phyloP scores from a whole-genome alignment of 441 rosid species.

The Adansonia rubrostipa region DNA sequence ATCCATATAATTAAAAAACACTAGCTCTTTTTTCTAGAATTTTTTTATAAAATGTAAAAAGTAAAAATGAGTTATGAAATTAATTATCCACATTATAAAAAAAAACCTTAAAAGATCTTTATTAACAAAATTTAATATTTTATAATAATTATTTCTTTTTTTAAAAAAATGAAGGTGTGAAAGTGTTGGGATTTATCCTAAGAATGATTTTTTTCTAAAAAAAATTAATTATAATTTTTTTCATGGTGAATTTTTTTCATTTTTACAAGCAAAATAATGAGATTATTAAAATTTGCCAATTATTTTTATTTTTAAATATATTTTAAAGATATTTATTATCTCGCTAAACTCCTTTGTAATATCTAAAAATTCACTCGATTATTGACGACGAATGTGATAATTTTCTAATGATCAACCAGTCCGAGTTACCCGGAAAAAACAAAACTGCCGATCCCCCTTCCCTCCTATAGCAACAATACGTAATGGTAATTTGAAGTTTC shows the following conservation, averaged over 20 bases:
- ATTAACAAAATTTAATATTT: neutral
- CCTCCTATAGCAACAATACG: constrained; percentile 31
- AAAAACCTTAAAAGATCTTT: neutral
- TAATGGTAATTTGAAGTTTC: constrained; percentile 59
- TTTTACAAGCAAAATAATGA: too few species aligned
- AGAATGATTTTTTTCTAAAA: neutral
- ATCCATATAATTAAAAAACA: neutral
- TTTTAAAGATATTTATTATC: too few species aligned
- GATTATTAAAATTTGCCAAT: too few species aligned
- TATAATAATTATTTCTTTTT: neutral
- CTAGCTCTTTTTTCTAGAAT: neutral
- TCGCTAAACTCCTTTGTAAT: too few species aligned
- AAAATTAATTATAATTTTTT: too few species aligned
- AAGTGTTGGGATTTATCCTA: neutral
- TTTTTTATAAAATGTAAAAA: neutral
- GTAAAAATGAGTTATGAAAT: neutral
- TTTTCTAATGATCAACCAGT: neutral
- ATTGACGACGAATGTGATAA: too few species aligned
- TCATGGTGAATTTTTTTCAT: too few species aligned
- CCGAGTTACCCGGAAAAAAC: neutral
- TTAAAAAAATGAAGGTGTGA: neutral
- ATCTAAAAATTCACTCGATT: too few species aligned
- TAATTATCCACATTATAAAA: neutral
- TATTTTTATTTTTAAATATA: too few species aligned
- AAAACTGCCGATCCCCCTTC: neutral